Conservation (phyloP, 495 filamentous ascomycete genomes). For the Talaromyces thailandensis region DNA sequence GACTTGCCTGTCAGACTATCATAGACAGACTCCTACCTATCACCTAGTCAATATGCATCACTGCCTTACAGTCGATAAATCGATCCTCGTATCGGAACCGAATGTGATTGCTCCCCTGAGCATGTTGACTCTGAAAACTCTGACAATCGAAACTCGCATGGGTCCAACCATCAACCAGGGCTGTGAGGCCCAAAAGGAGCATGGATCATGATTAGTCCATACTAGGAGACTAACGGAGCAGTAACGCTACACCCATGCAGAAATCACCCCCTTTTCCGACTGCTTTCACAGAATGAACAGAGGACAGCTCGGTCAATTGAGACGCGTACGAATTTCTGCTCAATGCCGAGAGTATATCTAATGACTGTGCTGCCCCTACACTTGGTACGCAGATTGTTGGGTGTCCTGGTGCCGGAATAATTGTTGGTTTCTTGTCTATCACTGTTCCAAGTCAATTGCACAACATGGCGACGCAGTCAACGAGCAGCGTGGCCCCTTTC, state of each 20-base stretch:
- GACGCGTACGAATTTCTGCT: not conserved
- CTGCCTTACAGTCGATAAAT: not conserved
- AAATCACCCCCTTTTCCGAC: not conserved
- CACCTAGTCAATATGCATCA: not conserved
- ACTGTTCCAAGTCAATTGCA: not conserved
- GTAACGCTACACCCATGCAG: not conserved
- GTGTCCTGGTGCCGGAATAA: not conserved
- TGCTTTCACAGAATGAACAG: not conserved
- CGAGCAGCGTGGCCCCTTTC: conserved; percentile 1
- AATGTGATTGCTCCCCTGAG: not conserved
- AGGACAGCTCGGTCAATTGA: not conserved
- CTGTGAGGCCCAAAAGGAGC: not conserved
- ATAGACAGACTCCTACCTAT: not conserved
- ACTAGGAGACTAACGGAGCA: not conserved
- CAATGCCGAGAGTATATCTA: not conserved
- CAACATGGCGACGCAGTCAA: not conserved
- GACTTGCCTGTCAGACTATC: not conserved
- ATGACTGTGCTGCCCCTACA: not conserved
- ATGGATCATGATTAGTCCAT: not conserved
- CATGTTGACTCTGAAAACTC: not conserved
- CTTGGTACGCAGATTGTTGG: not conserved
- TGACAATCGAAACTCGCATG: not conserved
- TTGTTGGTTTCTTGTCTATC: not conserved
- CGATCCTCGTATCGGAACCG: not conserved
- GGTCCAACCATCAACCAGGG: not conserved